These are phyloP conservation scores for Ascochyta clinopodiicola DNA, from an alignment of 2,329 filamentous ascomycete species.

Conservation along the genomic window DNA sequence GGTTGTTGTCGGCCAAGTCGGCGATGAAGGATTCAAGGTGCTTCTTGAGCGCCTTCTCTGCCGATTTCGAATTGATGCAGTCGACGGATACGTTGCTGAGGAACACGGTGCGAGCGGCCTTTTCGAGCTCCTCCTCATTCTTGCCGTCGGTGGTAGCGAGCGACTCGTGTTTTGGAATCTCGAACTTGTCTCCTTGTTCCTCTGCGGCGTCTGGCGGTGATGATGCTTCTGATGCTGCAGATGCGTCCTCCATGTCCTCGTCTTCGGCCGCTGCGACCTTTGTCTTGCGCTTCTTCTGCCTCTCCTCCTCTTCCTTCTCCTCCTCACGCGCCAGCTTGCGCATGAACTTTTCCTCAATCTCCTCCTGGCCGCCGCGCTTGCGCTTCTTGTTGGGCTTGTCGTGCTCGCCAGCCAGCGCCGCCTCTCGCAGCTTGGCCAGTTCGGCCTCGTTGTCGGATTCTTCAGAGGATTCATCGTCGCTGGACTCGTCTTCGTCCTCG, in stretches of 20 bases:
- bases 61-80: conserved; percentile 81
- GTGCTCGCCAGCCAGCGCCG: conserved; percentile 36
- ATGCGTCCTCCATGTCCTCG: conserved; percentile 35
- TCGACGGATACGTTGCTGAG: conserved; percentile 86
- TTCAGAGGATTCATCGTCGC: conserved; percentile 32
- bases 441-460: conserved; percentile 32
- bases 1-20: conserved; percentile 54
- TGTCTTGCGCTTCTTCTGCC: conserved; percentile 47
- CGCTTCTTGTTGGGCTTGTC: conserved; percentile 47
- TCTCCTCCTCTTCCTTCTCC: conserved; percentile 48
- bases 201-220: conserved; percentile 31
- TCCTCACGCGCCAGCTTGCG: conserved; percentile 64
- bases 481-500: conserved; percentile 39
- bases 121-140: conserved; percentile 71
- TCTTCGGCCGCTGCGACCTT: conserved; percentile 31
- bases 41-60: conserved; percentile 76
- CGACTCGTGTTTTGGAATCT: conserved; percentile 60
- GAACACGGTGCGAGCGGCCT: conserved; percentile 89
- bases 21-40: conserved; percentile 80
- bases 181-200: conserved; percentile 60
- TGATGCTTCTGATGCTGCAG: neutral
- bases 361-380: conserved; percentile 65
- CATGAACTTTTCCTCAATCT: conserved; percentile 75
- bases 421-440: conserved; percentile 35
- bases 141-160: conserved; percentile 48